These are phyloP conservation scores for Pezicula radicicola DNA, from an alignment of 2,329 filamentous ascomycete species.

Conservation along the genomic window DNA sequence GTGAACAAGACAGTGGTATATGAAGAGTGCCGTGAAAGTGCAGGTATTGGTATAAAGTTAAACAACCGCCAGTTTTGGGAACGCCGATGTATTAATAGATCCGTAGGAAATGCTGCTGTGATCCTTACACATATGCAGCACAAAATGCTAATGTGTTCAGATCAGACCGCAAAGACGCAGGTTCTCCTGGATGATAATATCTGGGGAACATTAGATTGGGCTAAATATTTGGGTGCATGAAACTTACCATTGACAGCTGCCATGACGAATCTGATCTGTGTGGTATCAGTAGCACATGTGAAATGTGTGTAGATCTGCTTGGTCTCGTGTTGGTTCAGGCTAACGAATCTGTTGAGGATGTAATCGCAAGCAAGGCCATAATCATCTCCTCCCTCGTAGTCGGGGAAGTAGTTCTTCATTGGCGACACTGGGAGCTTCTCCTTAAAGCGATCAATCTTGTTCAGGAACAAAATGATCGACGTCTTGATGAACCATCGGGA, in stretches of 20 bases:
- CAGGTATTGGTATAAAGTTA: conserved; percentile 26
- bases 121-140: conserved; percentile 12
- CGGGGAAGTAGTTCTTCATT: conserved; percentile 87
- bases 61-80: conserved; percentile 26
- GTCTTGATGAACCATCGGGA: conserved; percentile 90
- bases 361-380: conserved; percentile 97
- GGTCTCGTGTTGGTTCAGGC: conserved; percentile 96
- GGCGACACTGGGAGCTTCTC: conserved; percentile 78
- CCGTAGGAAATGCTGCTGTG: conserved; percentile 2
- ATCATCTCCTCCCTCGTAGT: conserved; percentile 93
- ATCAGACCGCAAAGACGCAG: conserved; percentile 95
- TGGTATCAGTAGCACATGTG: conserved; percentile 97
- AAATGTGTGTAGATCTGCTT: conserved; percentile 99
- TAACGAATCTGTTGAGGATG: conserved; percentile 97
- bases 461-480: conserved; percentile 83
- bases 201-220: conserved; percentile 51
- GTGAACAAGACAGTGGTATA: neutral
- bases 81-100: conserved; percentile 25
- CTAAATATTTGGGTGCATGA: neutral
- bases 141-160: conserved; percentile 42
- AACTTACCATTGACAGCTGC: conserved; percentile 91
- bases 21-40: conserved; percentile 8
- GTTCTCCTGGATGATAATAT: conserved; percentile 99
- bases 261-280: conserved; percentile 99
- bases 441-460: conserved; percentile 89